Conservation (phyloP, 805 yeast species). For the Jamesozyma jinghongensis region DNA sequence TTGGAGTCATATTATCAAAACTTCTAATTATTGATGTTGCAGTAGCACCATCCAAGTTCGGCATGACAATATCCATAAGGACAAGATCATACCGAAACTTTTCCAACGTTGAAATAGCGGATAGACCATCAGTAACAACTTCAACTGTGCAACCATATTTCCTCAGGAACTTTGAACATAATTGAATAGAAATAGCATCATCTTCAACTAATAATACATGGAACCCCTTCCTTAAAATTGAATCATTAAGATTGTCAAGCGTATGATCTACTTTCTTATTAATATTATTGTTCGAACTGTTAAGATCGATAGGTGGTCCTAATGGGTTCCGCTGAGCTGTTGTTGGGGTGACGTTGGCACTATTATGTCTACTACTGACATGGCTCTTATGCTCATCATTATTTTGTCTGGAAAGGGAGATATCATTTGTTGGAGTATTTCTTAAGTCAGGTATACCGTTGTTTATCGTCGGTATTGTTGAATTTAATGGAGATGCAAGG, state of each 20-base stretch:
- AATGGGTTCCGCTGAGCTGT: neutral
- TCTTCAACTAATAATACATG: constrained; percentile 74
- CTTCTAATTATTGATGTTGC: constrained; percentile 84
- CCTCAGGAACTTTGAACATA: constrained; percentile 72
- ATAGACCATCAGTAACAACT: constrained; percentile 84
- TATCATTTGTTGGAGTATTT: too few species aligned
- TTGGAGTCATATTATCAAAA: constrained; percentile 78
- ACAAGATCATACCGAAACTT: constrained; percentile 66
- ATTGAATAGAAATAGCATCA: constrained; percentile 71
- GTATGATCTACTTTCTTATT: too few species aligned
- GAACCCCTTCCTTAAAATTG: constrained; percentile 36
- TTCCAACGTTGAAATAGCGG: constrained; percentile 72
- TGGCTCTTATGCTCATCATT: neutral
- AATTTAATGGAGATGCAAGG: neutral
- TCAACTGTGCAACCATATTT: constrained; percentile 91
- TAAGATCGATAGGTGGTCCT: neutral
- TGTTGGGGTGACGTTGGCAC: neutral
- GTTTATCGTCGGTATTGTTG: neutral
- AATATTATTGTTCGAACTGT: too few species aligned
- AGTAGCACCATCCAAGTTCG: constrained; percentile 78
- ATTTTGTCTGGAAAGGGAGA: neutral
- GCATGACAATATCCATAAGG: constrained; percentile 84
- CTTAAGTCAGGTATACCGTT: too few species aligned
- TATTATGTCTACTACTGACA: neutral
- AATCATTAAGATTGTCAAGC: neutral